Conservation (phyloP, 2,329 filamentous ascomycete species). For the Diaporthe velutina region DNA sequence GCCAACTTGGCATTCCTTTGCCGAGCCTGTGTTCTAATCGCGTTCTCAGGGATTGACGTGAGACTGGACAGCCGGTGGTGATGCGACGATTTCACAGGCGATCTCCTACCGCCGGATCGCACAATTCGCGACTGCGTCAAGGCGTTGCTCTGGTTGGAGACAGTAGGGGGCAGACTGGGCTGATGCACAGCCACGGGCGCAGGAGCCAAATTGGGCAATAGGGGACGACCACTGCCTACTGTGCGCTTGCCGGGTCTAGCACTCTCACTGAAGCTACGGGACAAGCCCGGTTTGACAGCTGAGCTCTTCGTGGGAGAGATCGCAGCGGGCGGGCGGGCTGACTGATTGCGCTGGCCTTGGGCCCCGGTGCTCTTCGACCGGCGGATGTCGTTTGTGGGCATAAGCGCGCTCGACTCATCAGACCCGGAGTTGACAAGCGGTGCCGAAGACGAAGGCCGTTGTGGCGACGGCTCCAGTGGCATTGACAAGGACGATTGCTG, state of each 20-base stretch:
- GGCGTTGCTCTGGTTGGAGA: constrained; percentile 37
- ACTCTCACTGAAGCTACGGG: constrained; percentile 68
- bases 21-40: constrained; percentile 54
- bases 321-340: constrained; percentile 54
- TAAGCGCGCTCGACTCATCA: constrained; percentile 47
- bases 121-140: constrained; percentile 52
- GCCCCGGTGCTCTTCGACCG: constrained; percentile 62
- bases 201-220: constrained; percentile 63
- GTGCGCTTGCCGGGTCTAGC: constrained; percentile 57
- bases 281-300: constrained; percentile 60
- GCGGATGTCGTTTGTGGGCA: constrained; percentile 53
- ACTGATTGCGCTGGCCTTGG: constrained; percentile 54
- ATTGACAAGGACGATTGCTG: constrained; percentile 55
- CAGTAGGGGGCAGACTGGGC: constrained; percentile 25
- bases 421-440: constrained; percentile 41
- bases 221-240: constrained; percentile 48
- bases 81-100: constrained; percentile 61
- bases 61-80: constrained; percentile 65
- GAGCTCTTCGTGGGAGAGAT: constrained; percentile 66
- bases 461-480: constrained; percentile 31
- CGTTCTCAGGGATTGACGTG: constrained; percentile 68
- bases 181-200: constrained; percentile 51
- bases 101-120: constrained; percentile 60
- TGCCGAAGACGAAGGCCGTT: constrained; percentile 40
- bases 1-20: constrained; percentile 55